Evolutionary conservation across 441 rosid species (phyloP).

Genomic region (Mallotus japonicus): DNA sequence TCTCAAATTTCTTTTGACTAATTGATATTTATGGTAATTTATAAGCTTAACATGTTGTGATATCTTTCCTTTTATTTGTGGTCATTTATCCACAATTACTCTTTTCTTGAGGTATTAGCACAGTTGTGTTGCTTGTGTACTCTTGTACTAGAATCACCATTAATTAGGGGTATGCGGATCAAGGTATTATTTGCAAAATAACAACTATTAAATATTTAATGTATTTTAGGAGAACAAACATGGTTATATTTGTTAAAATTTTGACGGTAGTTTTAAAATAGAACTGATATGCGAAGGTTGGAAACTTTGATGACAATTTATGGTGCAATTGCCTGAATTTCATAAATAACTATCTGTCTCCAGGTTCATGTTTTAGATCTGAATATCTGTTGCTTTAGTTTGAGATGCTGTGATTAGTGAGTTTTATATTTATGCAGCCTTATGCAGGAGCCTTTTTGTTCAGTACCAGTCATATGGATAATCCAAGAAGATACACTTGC

Average conservation of each 20-base stretch:
- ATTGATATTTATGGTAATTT: neutral
- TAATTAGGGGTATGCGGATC: neutral
- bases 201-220: neutral
- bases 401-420: conserved; percentile 51
- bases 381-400: conserved; percentile 24
- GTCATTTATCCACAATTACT: too few species aligned
- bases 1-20: neutral
- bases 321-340: neutral
- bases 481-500: conserved; percentile 88
- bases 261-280: neutral
- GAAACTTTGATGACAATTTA: neutral
- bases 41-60: neutral
- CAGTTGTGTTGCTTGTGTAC: neutral
- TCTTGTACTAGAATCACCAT: neutral
- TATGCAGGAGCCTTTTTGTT: conserved; percentile 96
- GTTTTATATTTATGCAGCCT: conserved; percentile 89
- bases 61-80: too few species aligned
- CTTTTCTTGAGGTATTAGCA: neutral
- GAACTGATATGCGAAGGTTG: neutral
- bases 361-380: neutral
- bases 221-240: neutral
- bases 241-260: neutral
- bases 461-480: conserved; percentile 88
- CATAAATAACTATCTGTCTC: neutral
- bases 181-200: neutral